phyloP scores from a whole-genome alignment of 225 moss, liverwort and hornwort genomes.

The Physcomitrellopsis africana region DNA sequence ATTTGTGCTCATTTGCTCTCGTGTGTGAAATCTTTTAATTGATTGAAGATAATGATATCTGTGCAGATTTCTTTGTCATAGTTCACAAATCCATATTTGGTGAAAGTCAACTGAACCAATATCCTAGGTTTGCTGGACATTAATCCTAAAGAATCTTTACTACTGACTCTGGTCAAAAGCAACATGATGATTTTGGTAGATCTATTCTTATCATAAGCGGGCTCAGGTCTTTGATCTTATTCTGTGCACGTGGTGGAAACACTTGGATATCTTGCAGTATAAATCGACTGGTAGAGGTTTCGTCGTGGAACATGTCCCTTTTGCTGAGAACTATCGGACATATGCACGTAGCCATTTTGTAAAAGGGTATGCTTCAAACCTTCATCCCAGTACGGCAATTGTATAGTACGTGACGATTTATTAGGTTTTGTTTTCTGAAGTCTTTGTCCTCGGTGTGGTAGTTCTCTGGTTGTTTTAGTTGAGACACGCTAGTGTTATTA shows the following conservation, averaged over 20 bases:
- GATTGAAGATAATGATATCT: background rate
- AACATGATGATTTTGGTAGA: background rate
- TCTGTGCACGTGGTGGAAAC: slow-evolving; percentile 20
- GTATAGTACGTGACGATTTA: background rate
- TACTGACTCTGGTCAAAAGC: background rate
- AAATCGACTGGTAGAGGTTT: slow-evolving; percentile 63
- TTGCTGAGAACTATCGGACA: slow-evolving; percentile 64
- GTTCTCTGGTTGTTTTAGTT: slow-evolving; percentile 1
- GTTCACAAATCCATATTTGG: background rate
- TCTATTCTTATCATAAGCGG: no score
- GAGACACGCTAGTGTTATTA: background rate
- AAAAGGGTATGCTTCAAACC: slow-evolving; percentile 51
- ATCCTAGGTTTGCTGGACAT: background rate
- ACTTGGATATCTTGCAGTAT: slow-evolving; percentile 43
- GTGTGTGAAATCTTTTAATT: slow-evolving; percentile 5
- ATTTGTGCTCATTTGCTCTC: background rate
- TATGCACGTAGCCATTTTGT: slow-evolving; percentile 73
- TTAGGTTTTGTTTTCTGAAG: background rate
- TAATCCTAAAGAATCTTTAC: background rate
- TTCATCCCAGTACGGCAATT: background rate
- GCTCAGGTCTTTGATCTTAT: background rate
- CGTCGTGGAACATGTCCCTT: slow-evolving; percentile 63
- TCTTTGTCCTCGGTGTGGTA: background rate
- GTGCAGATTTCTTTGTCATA: background rate
- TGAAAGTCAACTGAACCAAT: background rate